Base-by-base conservation (phyloP, 257 asterid genomes). In the Rehmannia glutinosa region DNA sequence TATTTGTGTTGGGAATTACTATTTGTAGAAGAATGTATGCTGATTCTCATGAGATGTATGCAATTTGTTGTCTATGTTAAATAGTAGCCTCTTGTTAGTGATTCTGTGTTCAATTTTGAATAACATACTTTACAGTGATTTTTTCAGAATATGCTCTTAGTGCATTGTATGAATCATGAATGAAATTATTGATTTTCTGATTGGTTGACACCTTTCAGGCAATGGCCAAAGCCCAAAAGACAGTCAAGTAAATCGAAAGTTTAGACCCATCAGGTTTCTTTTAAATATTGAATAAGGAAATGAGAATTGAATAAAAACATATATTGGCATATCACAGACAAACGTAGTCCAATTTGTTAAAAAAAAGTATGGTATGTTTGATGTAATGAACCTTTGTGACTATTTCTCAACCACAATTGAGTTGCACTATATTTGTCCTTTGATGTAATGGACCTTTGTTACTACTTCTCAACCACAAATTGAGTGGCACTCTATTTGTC, bases 21-120 rank as follows among this genome's bases (percentile, higher is more conserved):
- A 15, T 59, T 32, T 27, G 70, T 30, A n/a, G 10, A 60, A 24
- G 52, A 27, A 67, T 21, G 57, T 76, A 54, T 76, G 42, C 72
- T 12, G 23, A 75, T 64, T 67, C 75, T 69, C 43, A 17, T 63
- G 49, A 55, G 56, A 68, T 59, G 47, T 24, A 42, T 38, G 74
- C 66, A 62, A 20, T 57, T 30, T 36, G 33, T 62, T 67, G 43
- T 62, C 20, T 5, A 30, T 60, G 32, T n/a, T n/a, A n/a, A n/a
- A n/a, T n/a, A n/a, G n/a, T n/a, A n/a, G n/a, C n/a, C n/a, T n/a
- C n/a, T n/a, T n/a, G n/a, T n/a, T n/a, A n/a, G n/a, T n/a, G n/a
- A n/a, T n/a, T 30, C 36, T 19, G 47, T 19, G 51, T 43, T 45
- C 51, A 56, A 9, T 9, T 47, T 17, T 21, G 46, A 45, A 3